Base-by-base conservation (phyloP, 805 yeast genomes). In the Saccharomyces cerevisiae region DNA sequence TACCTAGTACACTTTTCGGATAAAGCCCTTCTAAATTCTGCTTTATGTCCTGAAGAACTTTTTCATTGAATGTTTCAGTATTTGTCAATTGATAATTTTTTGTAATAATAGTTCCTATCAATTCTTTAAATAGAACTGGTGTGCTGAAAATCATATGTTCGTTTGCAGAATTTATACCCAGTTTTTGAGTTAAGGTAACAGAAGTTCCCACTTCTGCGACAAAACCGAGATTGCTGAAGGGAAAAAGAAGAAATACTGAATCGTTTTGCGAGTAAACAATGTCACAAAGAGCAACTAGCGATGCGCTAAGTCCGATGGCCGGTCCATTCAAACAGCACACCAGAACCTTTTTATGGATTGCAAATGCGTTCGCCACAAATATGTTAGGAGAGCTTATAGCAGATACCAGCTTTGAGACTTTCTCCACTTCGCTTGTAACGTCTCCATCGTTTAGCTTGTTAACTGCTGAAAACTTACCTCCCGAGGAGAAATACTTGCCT, bases 271-370 rank as follows among this genome's bases (percentile, higher is more conserved):
- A 84, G 64, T 86, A 88, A 11, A 89, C 74, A 55, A 89, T 75
- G 68, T 89, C 97, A 68, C 87, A 81, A 52, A 86, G 71, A 43
- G 84, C 78, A 13, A 88, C 84, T 51, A 89, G 66, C 0, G 89
- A 87, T 6, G 91, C 82, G 29, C 83, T 74, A 51, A 89, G 76
- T 0, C 97, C 97, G 57, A 89, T 78, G 5, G 83, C 95, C 0
- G 97, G 96, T 0, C 97, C 97, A 65, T 89, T 89, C 53, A 89
- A 74, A 2, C 89, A 90, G 51, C 81, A 80, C 17, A 83, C 82
- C 41, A 89, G 73, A 3, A 87, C 76, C 65, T 89, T 89, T 5
- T 76, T 70, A 70, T 89, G 96, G 59, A 79, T 78, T 59, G 80
- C 79, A 66, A 87, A 81, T 26, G 83, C 75, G 58, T 83, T 79